Conservation (phyloP, 306 rosid genomes). For the Citrullus mucosospermus region DNA sequence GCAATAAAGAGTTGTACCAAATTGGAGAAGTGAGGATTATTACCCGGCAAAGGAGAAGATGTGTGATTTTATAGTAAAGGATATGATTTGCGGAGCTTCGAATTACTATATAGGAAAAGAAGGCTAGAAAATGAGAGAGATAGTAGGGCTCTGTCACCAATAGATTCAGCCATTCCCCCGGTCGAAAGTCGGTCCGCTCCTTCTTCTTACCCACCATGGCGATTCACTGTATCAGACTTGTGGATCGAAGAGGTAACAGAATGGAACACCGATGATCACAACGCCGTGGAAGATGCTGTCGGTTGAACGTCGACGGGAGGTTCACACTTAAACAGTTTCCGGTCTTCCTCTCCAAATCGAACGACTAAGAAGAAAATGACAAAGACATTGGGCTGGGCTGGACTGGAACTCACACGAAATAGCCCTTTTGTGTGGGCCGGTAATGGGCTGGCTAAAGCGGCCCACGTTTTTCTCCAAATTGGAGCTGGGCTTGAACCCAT, state of each 20-base stretch:
- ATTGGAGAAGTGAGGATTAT: background rate
- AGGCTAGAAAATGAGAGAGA: constrained; percentile 55
- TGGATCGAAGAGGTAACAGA: background rate
- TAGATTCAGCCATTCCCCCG: constrained; percentile 34
- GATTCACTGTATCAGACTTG: background rate
- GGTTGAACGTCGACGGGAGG: background rate
- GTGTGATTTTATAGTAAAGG: constrained; percentile 28
- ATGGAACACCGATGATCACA: background rate
- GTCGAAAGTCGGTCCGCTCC: constrained; percentile 7
- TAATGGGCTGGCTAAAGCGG: background rate
- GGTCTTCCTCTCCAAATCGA: too few relatives aligned
- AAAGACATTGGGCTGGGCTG: background rate
- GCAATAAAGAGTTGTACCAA: background rate
- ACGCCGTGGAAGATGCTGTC: background rate
- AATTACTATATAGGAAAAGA: constrained; percentile 66
- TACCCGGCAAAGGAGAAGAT: constrained; percentile 55
- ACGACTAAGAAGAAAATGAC: background rate
- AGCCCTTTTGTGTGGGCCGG: background rate
- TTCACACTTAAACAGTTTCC: background rate
- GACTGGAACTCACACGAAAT: background rate
- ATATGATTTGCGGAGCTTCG: constrained; percentile 41
- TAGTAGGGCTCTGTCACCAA: constrained; percentile 70
- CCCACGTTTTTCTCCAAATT: background rate
- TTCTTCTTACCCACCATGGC: constrained; percentile 22
- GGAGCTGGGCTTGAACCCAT: background rate